Evolutionary conservation across 202 grass and related monocot genomes (phyloP).

Genomic region (Elaeis oleifera): DNA sequence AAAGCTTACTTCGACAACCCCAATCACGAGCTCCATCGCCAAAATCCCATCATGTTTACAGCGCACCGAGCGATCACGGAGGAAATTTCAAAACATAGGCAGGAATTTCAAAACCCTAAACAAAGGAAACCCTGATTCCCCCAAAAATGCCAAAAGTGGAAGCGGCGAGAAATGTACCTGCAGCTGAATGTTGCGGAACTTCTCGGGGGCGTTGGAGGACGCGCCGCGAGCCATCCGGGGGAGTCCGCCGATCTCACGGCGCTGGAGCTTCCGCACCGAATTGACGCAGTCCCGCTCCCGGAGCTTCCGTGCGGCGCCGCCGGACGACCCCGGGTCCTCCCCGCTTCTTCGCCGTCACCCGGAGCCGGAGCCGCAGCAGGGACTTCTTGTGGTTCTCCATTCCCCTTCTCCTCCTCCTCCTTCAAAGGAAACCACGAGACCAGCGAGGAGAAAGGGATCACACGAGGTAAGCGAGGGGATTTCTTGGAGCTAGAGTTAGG

Average conservation of each 20-base stretch:
- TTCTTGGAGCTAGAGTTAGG: too few relatives aligned
- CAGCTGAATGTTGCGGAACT: conserved; percentile 84
- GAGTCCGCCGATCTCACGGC: conserved; percentile 71
- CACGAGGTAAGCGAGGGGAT: not conserved
- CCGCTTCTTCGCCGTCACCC: conserved; percentile 55
- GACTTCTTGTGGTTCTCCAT: conserved; percentile 54
- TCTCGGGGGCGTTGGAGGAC: conserved; percentile 53
- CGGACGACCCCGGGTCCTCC: conserved; percentile 5
- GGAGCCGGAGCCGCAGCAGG: conserved; percentile 53
- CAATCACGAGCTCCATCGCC: not conserved
- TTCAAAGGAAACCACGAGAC: not conserved
- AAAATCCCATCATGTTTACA: too few relatives aligned
- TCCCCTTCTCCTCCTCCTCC: conserved; percentile 3
- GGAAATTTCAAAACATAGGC: not conserved
- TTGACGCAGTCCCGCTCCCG: conserved; percentile 40
- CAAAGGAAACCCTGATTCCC: not conserved
- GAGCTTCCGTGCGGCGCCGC: conserved; percentile 22
- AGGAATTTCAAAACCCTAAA: conserved; percentile 1
- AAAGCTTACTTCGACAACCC: not conserved
- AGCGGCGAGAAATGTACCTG: conserved; percentile 31
- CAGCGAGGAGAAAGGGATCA: not conserved
- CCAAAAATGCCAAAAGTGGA: not conserved
- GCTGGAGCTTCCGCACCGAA: conserved; percentile 75
- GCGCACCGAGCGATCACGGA: not conserved
- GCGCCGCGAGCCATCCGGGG: conserved; percentile 55